phyloP scores from a whole-genome alignment of 306 rosid genomes.

The Glycine soja region DNA sequence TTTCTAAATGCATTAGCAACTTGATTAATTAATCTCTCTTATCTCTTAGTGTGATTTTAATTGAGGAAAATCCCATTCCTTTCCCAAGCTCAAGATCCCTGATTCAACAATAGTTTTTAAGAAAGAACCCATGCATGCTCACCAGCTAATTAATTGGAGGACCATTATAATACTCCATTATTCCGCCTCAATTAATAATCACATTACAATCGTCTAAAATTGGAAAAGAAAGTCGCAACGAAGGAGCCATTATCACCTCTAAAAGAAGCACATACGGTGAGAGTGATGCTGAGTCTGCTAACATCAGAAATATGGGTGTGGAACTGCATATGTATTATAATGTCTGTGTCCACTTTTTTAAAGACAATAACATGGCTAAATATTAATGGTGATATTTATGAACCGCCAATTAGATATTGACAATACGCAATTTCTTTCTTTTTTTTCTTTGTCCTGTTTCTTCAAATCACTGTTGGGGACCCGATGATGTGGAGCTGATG shows the following conservation, averaged over 20 bases:
- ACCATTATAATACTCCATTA: background rate
- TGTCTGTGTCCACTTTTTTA: background rate
- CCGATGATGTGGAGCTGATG: background rate
- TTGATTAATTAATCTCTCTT: too few relatives aligned
- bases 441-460: background rate
- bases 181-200: too few relatives aligned
- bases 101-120: too few relatives aligned
- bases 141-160: background rate
- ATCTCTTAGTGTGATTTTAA: too few relatives aligned
- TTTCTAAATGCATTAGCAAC: too few relatives aligned
- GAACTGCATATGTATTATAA: background rate
- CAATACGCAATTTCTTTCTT: background rate
- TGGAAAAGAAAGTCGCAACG: background rate
- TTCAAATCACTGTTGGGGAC: background rate
- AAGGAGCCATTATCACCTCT: background rate
- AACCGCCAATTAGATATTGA: background rate
- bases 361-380: conserved; percentile 19
- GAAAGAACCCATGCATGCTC: too few relatives aligned
- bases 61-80: too few relatives aligned
- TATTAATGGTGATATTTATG: background rate
- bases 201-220: too few relatives aligned
- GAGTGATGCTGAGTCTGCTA: too few relatives aligned
- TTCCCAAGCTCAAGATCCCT: too few relatives aligned
- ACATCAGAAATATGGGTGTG: background rate
- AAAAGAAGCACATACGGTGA: background rate